Conservation (phyloP, 805 yeast species). For the Schizosaccharomyces lindneri region DNA sequence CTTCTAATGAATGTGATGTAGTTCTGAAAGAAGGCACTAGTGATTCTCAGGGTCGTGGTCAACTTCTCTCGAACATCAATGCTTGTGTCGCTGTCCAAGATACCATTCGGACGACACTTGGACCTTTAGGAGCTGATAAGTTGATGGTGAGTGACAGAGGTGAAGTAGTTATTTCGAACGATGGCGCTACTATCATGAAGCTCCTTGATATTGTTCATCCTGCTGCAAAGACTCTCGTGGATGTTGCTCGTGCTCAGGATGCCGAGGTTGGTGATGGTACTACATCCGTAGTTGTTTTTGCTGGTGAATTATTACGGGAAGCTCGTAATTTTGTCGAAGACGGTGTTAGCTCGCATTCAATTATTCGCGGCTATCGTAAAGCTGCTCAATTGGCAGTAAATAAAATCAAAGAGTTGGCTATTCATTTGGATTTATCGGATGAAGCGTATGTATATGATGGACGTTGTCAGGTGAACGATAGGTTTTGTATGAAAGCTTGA, state of each 20-base stretch:
- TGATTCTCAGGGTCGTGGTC: constrained; percentile 88
- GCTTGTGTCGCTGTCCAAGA: constrained; percentile 96
- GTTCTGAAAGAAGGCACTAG: constrained; percentile 92
- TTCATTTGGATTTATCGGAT: constrained; percentile 32
- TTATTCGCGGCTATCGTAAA: constrained; percentile 63
- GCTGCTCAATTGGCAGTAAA: constrained; percentile 59
- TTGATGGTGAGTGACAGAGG: constrained; percentile 55
- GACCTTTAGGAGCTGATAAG: constrained; percentile 88
- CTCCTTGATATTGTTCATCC: constrained; percentile 91
- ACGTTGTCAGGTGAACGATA: too few relatives aligned
- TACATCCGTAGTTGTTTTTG: constrained; percentile 76
- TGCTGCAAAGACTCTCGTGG: constrained; percentile 87
- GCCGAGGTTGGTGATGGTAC: constrained; percentile 98
- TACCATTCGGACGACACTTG: constrained; percentile 77
- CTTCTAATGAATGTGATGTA: not conserved
- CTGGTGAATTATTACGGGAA: constrained; percentile 79
- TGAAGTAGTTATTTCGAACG: constrained; percentile 84
- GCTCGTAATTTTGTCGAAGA: constrained; percentile 80
- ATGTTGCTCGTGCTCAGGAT: constrained; percentile 87
- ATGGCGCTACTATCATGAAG: constrained; percentile 80
- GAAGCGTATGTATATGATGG: constrained; percentile 11
- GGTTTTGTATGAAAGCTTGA: too few relatives aligned
- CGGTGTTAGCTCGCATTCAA: constrained; percentile 76
- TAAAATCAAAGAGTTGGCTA: constrained; percentile 49
- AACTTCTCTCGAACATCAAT: constrained; percentile 79